Evolutionary conservation across 2,329 filamentous ascomycete genomes (phyloP).

Genomic region (Atkinsonella hypoxylon): DNA sequence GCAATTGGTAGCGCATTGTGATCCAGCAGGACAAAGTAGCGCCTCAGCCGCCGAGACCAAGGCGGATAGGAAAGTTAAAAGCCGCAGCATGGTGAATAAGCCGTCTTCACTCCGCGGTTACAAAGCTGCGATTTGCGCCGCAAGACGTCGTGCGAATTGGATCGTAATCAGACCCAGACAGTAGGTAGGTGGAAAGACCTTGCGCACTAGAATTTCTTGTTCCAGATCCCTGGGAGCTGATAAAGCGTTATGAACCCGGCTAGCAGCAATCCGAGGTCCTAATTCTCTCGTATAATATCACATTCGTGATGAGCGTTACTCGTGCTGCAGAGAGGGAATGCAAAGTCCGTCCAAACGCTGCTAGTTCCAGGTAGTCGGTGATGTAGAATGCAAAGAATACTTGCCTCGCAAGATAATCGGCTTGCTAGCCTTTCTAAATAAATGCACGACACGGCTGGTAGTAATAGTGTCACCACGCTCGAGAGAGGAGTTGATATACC

Average conservation of each 20-base stretch:
- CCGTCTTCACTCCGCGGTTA: not conserved
- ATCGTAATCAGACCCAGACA: too few relatives aligned
- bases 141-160: too few relatives aligned
- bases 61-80: not conserved
- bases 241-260: not conserved
- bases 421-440: too few relatives aligned
- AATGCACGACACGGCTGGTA: too few relatives aligned
- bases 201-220: not conserved
- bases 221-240: not conserved
- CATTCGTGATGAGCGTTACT: not conserved
- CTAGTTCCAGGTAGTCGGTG: not conserved
- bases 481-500: too few relatives aligned
- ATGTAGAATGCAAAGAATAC: not conserved
- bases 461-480: too few relatives aligned
- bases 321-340: not conserved
- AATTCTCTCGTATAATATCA: not conserved
- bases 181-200: too few relatives aligned
- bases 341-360: not conserved
- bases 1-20: conserved; percentile 37
- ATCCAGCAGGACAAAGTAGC: conserved; percentile 33
- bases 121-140: not conserved
- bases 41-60: conserved; percentile 13
- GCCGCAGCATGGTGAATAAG: not conserved
- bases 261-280: not conserved
- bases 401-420: too few relatives aligned